phyloP scores from a whole-genome alignment of 2,329 filamentous ascomycete genomes.

The Neonectria neomacrospora region DNA sequence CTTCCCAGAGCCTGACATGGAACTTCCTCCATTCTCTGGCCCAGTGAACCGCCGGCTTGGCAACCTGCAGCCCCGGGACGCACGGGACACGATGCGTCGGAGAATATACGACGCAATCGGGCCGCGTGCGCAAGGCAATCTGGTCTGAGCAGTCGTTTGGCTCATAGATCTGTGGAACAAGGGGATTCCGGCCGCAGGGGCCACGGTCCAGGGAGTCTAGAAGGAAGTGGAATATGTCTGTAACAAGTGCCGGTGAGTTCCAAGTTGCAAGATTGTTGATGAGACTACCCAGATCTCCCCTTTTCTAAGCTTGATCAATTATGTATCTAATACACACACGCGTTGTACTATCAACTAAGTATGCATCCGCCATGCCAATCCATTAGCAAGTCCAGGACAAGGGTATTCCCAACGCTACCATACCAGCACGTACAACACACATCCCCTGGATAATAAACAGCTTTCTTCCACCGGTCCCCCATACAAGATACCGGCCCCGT shows the following conservation, averaged over 20 bases:
- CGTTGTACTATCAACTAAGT: no score
- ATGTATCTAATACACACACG: not conserved
- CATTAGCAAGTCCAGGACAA: not conserved
- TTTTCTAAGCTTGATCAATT: no score
- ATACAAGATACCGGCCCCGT: constrained; percentile 4
- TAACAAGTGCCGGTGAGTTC: not conserved
- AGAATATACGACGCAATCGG: constrained; percentile 3
- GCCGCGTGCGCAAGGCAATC: constrained; percentile 3
- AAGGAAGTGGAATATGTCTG: not conserved
- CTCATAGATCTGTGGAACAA: constrained; percentile 15
- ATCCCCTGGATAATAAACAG: not conserved
- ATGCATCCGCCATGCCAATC: not conserved
- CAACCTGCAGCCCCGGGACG: not conserved
- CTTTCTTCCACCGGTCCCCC: no score
- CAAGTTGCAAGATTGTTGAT: not conserved
- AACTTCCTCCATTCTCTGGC: not conserved
- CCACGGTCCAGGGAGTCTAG: not conserved
- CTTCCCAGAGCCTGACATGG: not conserved
- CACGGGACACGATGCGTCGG: not conserved
- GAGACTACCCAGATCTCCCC: no score
- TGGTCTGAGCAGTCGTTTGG: constrained; percentile 8
- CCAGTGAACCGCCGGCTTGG: not conserved
- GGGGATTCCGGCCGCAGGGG: not conserved
- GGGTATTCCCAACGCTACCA: not conserved
- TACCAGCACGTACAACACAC: not conserved